Evolutionary conservation across 2,329 filamentous ascomycete genomes (phyloP), one percentile per base, ranked within the genome.

Genomic region (Aureobasidium namibiae): DNA sequence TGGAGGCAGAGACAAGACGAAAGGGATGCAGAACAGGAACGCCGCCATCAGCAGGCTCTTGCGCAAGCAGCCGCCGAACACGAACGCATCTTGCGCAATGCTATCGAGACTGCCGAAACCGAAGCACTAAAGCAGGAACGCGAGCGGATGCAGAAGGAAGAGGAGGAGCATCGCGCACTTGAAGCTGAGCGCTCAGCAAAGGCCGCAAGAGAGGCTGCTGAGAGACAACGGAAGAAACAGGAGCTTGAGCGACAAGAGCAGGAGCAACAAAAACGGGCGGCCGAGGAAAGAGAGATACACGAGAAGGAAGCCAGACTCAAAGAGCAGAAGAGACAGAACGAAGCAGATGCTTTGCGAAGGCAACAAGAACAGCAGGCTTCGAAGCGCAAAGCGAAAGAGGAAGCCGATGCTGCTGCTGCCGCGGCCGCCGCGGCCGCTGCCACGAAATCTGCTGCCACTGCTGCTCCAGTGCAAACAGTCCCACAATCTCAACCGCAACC

Each of bases 1-100:
- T 82, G 82, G 61, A 76, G 83, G 42, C 79, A 83, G 23, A 80
- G 77, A 24, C 80, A 89, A 29, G 85, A 90, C 61, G 76, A 77
- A 41, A 81, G 84, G 54, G 78, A 82, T 33, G 79, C 82, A 36
- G 84, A 88, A 63, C 82, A 80, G 34, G 84, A 86, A 67, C 75
- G 81, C 52, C 78, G 77, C 59, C 86, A 90, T 68, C 79, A 80
- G 60, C 81, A 84, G 65, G 86, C 87, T 14, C 79, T 92, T 16
- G 82, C 81, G 46, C 80, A 81, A 48, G 86, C 86, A 4, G 82
- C 83, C 50, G 77, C 78, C 14, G 82, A 87, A 67, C 88, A 91
- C 69, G 82, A 88, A 38, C 79, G 82, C 29, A 80, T 92, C 11
- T 79, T 78, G 46, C 73, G 77, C 56, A 76, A 78, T 52, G 82